phyloP scores from a whole-genome alignment of 495 filamentous ascomycete species.

The Penicillium coprophilum region DNA sequence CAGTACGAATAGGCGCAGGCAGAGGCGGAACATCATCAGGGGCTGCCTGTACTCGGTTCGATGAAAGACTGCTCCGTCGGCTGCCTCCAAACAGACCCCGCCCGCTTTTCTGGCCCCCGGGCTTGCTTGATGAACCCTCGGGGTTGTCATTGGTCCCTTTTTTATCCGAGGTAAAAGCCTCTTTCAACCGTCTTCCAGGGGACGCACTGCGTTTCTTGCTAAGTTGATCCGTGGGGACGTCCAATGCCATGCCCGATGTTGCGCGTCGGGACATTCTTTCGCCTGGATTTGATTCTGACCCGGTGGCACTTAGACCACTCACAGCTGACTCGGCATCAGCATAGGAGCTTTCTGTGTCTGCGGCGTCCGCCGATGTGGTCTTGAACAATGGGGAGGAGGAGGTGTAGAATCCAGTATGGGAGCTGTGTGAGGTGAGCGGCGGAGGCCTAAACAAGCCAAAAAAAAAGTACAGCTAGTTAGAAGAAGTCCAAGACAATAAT shows the following conservation, averaged over 20 bases:
- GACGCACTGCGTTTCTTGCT: slow-evolving; percentile 43
- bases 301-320: slow-evolving; percentile 31
- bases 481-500: slow-evolving; percentile 19
- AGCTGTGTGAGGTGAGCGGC: slow-evolving; percentile 68
- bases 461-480: slow-evolving; percentile 19
- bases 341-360: slow-evolving; percentile 23
- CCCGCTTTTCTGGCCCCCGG: slow-evolving; percentile 32
- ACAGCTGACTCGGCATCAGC: slow-evolving; percentile 33
- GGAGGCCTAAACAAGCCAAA: slow-evolving; percentile 44
- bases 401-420: slow-evolving; percentile 77
- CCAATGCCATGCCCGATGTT: slow-evolving; percentile 31
- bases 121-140: slow-evolving; percentile 42
- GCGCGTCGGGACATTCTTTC: slow-evolving; percentile 22
- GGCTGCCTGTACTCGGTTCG: slow-evolving; percentile 35
- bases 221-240: slow-evolving; percentile 33
- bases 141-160: slow-evolving; percentile 44
- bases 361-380: slow-evolving; percentile 47
- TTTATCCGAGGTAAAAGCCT: slow-evolving; percentile 45
- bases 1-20: slow-evolving; percentile 40
- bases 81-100: slow-evolving; percentile 34
- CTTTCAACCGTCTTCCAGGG: slow-evolving; percentile 47
- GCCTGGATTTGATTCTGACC: slow-evolving; percentile 27
- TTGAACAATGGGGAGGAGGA: slow-evolving; percentile 79
- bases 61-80: slow-evolving; percentile 43
- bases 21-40: slow-evolving; percentile 34